Conservation (phyloP, 169 alveolate species). For the Neospora caninum region DNA sequence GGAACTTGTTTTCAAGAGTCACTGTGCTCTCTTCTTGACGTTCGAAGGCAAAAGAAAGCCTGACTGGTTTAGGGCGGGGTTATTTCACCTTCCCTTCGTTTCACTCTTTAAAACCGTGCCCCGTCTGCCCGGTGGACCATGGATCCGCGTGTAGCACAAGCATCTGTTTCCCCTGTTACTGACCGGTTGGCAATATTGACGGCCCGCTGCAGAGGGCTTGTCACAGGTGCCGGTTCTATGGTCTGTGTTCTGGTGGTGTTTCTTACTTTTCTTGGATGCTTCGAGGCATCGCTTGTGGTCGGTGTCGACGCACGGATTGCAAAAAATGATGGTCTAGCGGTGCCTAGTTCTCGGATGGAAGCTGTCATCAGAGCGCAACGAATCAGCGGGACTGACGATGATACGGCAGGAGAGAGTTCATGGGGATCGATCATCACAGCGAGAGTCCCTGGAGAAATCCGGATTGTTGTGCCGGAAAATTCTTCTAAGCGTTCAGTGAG, state of each 20-base stretch:
- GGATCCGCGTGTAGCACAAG: not conserved
- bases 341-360: not conserved
- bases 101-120: too few relatives aligned
- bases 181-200: not conserved
- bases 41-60: too few relatives aligned
- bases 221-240: not conserved
- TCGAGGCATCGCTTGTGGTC: not conserved
- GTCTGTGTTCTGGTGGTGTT: not conserved
- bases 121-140: not conserved
- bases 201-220: not conserved
- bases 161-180: not conserved
- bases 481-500: not conserved
- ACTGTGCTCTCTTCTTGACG: too few relatives aligned
- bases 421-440: not conserved
- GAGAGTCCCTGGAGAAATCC: not conserved
- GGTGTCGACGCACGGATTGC: not conserved
- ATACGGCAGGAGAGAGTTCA: not conserved
- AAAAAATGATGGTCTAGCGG: not conserved
- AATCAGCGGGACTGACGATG: not conserved
- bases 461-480: not conserved
- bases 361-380: not conserved
- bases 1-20: too few relatives aligned
- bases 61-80: too few relatives aligned
- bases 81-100: too few relatives aligned
- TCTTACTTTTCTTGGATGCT: too few relatives aligned